phyloP scores from a whole-genome alignment of 106 monocot species.

The Xerophyta viscosa region DNA sequence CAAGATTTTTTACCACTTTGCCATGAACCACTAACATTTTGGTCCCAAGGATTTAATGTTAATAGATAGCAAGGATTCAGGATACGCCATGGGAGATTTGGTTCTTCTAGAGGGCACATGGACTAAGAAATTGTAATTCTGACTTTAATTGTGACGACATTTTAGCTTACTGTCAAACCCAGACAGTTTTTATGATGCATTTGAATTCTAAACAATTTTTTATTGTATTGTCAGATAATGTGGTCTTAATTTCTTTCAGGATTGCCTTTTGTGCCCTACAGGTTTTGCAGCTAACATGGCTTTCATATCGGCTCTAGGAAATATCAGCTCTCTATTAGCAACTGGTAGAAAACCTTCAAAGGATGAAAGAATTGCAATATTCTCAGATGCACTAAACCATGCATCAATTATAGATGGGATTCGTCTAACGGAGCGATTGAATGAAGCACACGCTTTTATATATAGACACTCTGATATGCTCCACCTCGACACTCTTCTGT shows the following conservation, averaged over 20 bases:
- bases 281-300: slow-evolving; percentile 87
- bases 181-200: no score
- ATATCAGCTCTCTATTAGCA: slow-evolving; percentile 50
- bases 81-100: no score
- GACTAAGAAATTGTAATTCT: no score
- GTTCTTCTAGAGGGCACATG: no score
- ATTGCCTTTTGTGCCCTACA: slow-evolving; percentile 77
- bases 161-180: no score
- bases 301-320: slow-evolving; percentile 84
- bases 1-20: no score
- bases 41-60: no score
- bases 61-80: no score
- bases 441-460: slow-evolving; percentile 53
- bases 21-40: no score
- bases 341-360: slow-evolving; percentile 31
- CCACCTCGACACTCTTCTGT: slow-evolving; percentile 79
- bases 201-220: no score
- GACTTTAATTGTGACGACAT: no score
- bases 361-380: slow-evolving; percentile 68
- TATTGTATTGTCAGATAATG: not conserved
- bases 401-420: slow-evolving; percentile 97
- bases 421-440: slow-evolving; percentile 47
- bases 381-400: slow-evolving; percentile 95
- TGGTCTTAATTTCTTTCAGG: slow-evolving; percentile 20
- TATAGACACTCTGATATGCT: slow-evolving; percentile 70